Conservation (phyloP, 768 basidiomycete genomes). For the Krasilnikovozyma curviuscula region DNA sequence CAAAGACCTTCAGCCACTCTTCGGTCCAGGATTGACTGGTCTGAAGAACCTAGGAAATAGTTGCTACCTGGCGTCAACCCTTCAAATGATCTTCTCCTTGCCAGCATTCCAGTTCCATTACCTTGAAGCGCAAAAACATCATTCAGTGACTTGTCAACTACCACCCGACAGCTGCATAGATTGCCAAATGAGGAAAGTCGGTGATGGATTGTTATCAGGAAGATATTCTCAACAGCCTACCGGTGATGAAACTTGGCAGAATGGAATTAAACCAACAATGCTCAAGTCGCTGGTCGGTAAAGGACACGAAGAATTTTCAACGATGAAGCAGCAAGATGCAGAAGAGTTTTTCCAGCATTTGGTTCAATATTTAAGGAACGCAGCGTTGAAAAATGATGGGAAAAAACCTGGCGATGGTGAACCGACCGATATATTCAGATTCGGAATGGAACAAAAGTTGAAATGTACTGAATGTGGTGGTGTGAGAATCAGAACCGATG, state of each 20-base stretch:
- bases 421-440: conserved; percentile 57
- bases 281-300: conserved; percentile 83
- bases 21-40: conserved; percentile 75
- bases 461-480: conserved; percentile 59
- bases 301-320: conserved; percentile 81
- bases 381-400: not conserved
- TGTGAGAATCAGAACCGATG: conserved; percentile 66
- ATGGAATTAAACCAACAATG: conserved; percentile 56
- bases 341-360: conserved; percentile 84
- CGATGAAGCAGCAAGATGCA: conserved; percentile 92
- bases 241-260: conserved; percentile 39
- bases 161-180: conserved; percentile 69
- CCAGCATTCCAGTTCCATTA: conserved; percentile 59
- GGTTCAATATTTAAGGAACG: conserved; percentile 42
- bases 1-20: conserved; percentile 66
- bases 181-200: conserved; percentile 82
- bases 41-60: conserved; percentile 85
- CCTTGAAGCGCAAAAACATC: conserved; percentile 31
- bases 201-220: conserved; percentile 80
- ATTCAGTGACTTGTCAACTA: conserved; percentile 45
- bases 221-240: conserved; percentile 53
- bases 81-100: conserved; percentile 71
- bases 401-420: conserved; percentile 27
- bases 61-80: conserved; percentile 90
- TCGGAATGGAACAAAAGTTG: conserved; percentile 67